Conservation (phyloP, 2,329 filamentous ascomycete genomes). For the Nemania bipapillata region DNA sequence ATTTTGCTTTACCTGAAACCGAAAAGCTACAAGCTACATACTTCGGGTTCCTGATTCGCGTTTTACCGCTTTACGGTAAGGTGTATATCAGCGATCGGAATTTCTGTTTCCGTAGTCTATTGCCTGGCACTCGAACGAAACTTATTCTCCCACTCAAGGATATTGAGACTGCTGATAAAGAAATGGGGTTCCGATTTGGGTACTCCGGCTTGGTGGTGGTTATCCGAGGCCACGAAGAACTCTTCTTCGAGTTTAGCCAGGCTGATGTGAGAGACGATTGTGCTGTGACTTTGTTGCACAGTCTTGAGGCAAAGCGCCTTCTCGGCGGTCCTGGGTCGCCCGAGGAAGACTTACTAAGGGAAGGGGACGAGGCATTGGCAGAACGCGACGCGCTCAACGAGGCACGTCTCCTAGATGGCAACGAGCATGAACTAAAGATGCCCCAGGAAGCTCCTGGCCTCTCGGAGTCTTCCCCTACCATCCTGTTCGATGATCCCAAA, state of each 20-base stretch:
- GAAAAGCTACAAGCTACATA: conserved; percentile 90
- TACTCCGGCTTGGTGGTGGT: conserved; percentile 93
- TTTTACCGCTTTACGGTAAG: conserved; percentile 93
- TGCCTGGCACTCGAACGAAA: conserved; percentile 91
- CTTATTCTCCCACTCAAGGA: conserved; percentile 90
- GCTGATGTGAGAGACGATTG: conserved; percentile 87
- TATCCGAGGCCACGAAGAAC: conserved; percentile 90
- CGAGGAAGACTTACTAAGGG: conserved; percentile 73
- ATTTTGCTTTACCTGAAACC: conserved; percentile 86
- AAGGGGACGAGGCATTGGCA: conserved; percentile 77
- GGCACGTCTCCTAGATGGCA: conserved; percentile 69
- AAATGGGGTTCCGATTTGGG: conserved; percentile 91
- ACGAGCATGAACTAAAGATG: conserved; percentile 62
- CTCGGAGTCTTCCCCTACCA: conserved; percentile 71
- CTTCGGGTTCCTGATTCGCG: conserved; percentile 89
- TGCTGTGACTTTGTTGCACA: conserved; percentile 79
- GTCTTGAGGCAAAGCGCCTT: conserved; percentile 76
- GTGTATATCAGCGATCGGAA: conserved; percentile 89
- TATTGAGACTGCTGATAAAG: conserved; percentile 91
- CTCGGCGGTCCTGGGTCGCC: conserved; percentile 76
- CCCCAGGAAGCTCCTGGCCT: conserved; percentile 60
- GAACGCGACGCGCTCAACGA: conserved; percentile 84
- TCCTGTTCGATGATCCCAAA: conserved; percentile 88
- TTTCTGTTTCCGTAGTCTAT: conserved; percentile 91
- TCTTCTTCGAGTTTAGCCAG: conserved; percentile 92